Percentiles rank a stretch among this genome's conserved stretches.
Conservation (phyloP, 768 basidiomycete species). For the Amanita muscaria region DNA sequence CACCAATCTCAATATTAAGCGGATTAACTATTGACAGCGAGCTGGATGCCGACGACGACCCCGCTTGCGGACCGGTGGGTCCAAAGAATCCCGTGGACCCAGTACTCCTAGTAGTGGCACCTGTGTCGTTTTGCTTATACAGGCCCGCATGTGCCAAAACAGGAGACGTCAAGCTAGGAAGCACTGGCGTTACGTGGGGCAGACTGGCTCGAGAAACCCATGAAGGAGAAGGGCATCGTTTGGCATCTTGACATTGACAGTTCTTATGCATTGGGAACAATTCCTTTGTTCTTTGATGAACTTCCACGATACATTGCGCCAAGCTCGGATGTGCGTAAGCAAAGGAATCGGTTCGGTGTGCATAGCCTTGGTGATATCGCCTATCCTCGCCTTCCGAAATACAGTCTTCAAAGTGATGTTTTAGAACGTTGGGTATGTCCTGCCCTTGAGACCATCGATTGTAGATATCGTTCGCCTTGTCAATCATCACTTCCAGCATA, state of each 20-base stretch:
- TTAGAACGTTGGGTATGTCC: conserved; percentile 34
- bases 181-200: conserved; percentile 25
- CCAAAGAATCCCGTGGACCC: too few species aligned
- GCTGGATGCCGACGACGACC: too few species aligned
- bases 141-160: conserved; percentile 17
- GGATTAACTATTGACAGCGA: conserved; percentile 33
- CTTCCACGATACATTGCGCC: conserved; percentile 39
- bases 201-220: conserved; percentile 35
- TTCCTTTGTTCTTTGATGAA: conserved; percentile 33
- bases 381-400: conserved; percentile 14
- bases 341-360: conserved; percentile 27
- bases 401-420: conserved; percentile 28
- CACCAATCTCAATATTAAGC: conserved; percentile 40
- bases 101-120: conserved; percentile 6
- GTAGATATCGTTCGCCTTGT: conserved; percentile 42
- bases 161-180: conserved; percentile 23
- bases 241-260: conserved; percentile 29
- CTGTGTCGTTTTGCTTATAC: conserved; percentile 19
- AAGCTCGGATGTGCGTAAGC: conserved; percentile 31
- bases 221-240: conserved; percentile 32
- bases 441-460: conserved; percentile 37
- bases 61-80: too few species aligned
- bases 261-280: conserved; percentile 37
- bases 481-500: conserved; percentile 40
- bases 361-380: conserved; percentile 6